Evolutionary conservation across 1,139 yeast species (phyloP).

Genomic region (Keqinozyma sinolaborantium): DNA sequence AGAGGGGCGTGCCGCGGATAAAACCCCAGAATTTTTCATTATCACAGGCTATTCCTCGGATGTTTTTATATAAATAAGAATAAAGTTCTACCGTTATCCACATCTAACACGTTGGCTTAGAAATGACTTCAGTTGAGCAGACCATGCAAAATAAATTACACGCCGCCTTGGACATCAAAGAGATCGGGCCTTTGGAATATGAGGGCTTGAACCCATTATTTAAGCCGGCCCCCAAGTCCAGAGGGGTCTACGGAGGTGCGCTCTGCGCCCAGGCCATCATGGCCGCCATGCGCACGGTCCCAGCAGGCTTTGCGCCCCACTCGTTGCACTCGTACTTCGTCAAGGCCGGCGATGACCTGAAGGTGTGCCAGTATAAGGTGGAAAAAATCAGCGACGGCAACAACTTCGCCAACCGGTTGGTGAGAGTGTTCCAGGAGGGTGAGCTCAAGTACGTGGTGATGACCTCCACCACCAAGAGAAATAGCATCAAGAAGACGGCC

Average conservation of each 20-base stretch:
- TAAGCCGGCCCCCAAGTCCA: conserved; percentile 26
- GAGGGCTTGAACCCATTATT: conserved; percentile 27
- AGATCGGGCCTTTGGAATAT: conserved; percentile 19
- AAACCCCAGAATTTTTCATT: too few relatives aligned
- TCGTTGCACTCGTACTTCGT: conserved; percentile 41
- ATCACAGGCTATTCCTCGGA: not conserved
- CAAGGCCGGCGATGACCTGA: conserved; percentile 30
- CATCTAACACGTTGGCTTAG: too few relatives aligned
- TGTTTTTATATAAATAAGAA: not conserved
- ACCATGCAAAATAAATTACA: conserved; percentile 2
- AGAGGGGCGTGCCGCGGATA: not conserved
- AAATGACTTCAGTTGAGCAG: not conserved
- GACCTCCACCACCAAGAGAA: conserved; percentile 31
- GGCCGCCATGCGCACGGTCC: conserved; percentile 29
- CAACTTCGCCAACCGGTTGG: conserved; percentile 29
- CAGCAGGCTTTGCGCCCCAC: conserved; percentile 33
- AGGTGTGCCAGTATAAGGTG: conserved; percentile 26
- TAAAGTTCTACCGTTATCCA: too few relatives aligned
- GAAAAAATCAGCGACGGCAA: conserved; percentile 30
- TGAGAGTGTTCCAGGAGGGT: conserved; percentile 25
- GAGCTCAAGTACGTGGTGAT: conserved; percentile 29
- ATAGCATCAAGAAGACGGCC: conserved; percentile 15
- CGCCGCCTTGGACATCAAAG: conserved; percentile 18
- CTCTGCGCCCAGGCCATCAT: conserved; percentile 39
- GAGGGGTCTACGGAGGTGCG: conserved; percentile 43